Evolutionary conservation across 208 protist species (phyloP).

Genomic region (Angomonas ambiguus): DNA sequence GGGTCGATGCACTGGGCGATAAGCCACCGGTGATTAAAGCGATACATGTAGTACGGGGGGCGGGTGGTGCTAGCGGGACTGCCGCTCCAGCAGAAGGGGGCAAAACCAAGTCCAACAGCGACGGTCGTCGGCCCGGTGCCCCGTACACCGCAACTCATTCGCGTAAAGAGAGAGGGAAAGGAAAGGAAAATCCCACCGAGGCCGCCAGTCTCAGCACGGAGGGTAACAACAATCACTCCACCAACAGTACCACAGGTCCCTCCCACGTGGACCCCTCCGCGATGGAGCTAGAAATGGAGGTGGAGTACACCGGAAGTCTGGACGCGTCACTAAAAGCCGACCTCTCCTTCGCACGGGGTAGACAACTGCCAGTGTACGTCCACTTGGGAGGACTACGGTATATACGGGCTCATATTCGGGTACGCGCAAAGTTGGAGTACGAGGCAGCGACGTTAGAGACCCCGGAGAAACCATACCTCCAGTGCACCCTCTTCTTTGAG

Average conservation of each 20-base stretch:
- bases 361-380: constrained; percentile 64
- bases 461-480: constrained; percentile 54
- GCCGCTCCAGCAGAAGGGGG: background rate
- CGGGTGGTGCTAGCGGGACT: constrained; percentile 11
- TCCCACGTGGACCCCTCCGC: constrained; percentile 2
- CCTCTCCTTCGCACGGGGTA: constrained; percentile 61
- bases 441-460: constrained; percentile 63
- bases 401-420: constrained; percentile 31
- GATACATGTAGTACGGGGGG: constrained; percentile 45
- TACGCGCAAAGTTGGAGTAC: constrained; percentile 51
- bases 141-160: background rate
- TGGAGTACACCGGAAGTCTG: constrained; percentile 74
- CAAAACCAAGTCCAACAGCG: constrained; percentile 5
- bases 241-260: background rate
- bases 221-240: background rate
- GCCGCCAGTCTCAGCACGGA: background rate
- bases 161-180: background rate
- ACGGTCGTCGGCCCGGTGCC: background rate
- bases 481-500: constrained; percentile 68
- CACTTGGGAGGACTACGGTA: constrained; percentile 45
- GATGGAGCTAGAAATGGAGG: constrained; percentile 70
- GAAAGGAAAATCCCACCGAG: background rate
- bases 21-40: constrained; percentile 54
- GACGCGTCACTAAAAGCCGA: constrained; percentile 64
- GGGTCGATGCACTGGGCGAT: constrained; percentile 53